phyloP scores from a whole-genome alignment of 345 rosid species.

The Excoecaria cochinchinensis region DNA sequence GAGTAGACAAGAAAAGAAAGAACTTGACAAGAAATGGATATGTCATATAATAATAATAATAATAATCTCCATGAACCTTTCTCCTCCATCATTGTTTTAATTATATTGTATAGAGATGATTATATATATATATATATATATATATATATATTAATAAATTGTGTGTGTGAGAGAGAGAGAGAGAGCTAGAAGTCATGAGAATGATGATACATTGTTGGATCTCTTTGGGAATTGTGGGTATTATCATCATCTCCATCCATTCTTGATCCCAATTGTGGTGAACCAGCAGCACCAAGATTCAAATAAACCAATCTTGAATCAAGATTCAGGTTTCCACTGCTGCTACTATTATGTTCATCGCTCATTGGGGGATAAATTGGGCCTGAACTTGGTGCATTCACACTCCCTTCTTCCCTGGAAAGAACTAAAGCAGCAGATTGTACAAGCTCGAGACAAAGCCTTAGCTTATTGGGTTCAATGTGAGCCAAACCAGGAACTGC shows the following conservation, averaged over 20 bases:
- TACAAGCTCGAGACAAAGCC: constrained; percentile 97
- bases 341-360: constrained; percentile 61
- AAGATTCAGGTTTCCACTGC: constrained; percentile 49
- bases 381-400: constrained; percentile 40
- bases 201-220: constrained; percentile 64
- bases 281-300: constrained; percentile 73
- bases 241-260: constrained; percentile 57
- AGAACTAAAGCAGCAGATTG: constrained; percentile 96
- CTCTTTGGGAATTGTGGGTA: constrained; percentile 50
- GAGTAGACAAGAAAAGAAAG: not conserved
- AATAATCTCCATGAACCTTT: constrained; percentile 24
- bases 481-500: constrained; percentile 93
- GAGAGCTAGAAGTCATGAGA: constrained; percentile 59
- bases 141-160: not conserved
- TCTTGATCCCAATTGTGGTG: constrained; percentile 66
- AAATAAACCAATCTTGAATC: constrained; percentile 92
- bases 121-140: not conserved
- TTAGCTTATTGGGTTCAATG: constrained; percentile 89
- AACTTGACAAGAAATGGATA: constrained; percentile 19
- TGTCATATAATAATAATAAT: constrained; percentile 19
- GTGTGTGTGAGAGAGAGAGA: not conserved
- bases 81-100: constrained; percentile 16
- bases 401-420: constrained; percentile 91
- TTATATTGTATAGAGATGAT: too few species aligned
- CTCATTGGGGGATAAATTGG: constrained; percentile 60